Evolutionary conservation across 768 basidiomycete species (phyloP).

Genomic region (Filobasidium floriforme): DNA sequence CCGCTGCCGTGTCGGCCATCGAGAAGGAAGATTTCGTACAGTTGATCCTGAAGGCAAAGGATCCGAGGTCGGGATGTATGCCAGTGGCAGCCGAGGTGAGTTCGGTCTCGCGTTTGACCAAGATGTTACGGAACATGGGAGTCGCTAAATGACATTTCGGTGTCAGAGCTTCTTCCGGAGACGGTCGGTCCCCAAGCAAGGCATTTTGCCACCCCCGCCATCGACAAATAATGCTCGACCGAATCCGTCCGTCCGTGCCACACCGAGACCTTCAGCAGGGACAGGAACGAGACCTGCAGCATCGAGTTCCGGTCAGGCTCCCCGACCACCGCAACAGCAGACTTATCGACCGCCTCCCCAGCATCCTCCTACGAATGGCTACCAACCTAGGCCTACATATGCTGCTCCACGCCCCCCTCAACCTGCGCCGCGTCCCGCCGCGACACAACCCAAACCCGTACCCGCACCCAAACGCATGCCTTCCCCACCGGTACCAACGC

Average conservation of each 20-base stretch:
- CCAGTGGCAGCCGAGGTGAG: conserved; percentile 41
- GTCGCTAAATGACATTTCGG: too few species aligned
- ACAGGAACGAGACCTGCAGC: background rate
- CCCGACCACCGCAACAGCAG: background rate
- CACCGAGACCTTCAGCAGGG: background rate
- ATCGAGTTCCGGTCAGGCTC: background rate
- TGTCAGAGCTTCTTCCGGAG: conserved; percentile 39
- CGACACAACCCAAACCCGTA: conserved; percentile 26
- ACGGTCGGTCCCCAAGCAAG: conserved; percentile 37
- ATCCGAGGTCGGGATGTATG: conserved; percentile 37
- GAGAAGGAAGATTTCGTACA: conserved; percentile 45
- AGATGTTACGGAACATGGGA: background rate
- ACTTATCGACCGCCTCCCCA: background rate
- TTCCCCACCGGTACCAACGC: conserved; percentile 53
- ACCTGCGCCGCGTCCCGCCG: conserved; percentile 22
- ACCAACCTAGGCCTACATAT: conserved; percentile 28
- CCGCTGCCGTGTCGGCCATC: conserved; percentile 28
- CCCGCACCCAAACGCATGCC: conserved; percentile 29
- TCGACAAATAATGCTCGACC: conserved; percentile 12
- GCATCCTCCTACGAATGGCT: background rate
- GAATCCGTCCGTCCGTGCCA: conserved; percentile 16
- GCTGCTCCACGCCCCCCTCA: conserved; percentile 27
- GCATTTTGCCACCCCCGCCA: conserved; percentile 20
- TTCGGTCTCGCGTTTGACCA: background rate
- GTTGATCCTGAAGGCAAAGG: conserved; percentile 36